A percentile compares a stretch with the other conserved stretches of the same genome.
Evolutionary conservation across 805 yeast genomes (phyloP).

Genomic region (Lachancea sp.): DNA sequence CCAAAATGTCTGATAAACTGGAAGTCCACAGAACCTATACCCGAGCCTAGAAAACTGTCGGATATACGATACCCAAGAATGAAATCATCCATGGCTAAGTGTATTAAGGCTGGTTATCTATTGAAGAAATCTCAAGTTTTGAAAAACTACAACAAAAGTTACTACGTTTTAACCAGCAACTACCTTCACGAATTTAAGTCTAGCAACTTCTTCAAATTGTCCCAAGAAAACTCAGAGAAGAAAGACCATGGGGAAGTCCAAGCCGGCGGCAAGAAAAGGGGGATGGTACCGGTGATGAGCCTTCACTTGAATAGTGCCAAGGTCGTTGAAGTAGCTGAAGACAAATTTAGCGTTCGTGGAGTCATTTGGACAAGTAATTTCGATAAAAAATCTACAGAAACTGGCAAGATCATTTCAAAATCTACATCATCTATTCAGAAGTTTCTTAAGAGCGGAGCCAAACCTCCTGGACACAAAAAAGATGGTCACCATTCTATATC

Average conservation of each 20-base stretch:
- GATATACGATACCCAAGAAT: slow-evolving; percentile 50
- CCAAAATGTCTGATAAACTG: slow-evolving; percentile 37
- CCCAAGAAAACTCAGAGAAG: slow-evolving; percentile 9
- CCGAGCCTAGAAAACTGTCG: slow-evolving; percentile 41
- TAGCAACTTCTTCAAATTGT: slow-evolving; percentile 27
- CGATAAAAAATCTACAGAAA: slow-evolving; percentile 16
- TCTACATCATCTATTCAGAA: slow-evolving; percentile 17
- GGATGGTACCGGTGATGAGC: slow-evolving; percentile 41
- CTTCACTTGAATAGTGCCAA: slow-evolving; percentile 35
- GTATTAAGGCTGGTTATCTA: slow-evolving; percentile 52
- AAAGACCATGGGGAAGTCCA: slow-evolving; percentile 12
- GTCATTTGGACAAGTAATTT: slow-evolving; percentile 20
- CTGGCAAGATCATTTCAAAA: slow-evolving; percentile 17
- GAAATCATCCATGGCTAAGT: slow-evolving; percentile 45
- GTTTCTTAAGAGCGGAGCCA: slow-evolving; percentile 17
- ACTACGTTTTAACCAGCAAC: slow-evolving; percentile 62
- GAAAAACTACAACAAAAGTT: slow-evolving; percentile 54
- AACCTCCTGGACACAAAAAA: slow-evolving; percentile 7
- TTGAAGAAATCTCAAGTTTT: slow-evolving; percentile 56
- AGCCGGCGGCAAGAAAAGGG: slow-evolving; percentile 39
- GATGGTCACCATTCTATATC: slow-evolving; percentile 2
- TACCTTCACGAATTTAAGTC: slow-evolving; percentile 60
- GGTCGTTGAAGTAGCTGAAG: slow-evolving; percentile 31
- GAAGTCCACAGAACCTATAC: slow-evolving; percentile 37
- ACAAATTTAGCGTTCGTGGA: slow-evolving; percentile 38